These are phyloP conservation scores for Vaccinium corymbosum DNA, from an alignment of 148 eudicot species.

Conservation along the genomic window DNA sequence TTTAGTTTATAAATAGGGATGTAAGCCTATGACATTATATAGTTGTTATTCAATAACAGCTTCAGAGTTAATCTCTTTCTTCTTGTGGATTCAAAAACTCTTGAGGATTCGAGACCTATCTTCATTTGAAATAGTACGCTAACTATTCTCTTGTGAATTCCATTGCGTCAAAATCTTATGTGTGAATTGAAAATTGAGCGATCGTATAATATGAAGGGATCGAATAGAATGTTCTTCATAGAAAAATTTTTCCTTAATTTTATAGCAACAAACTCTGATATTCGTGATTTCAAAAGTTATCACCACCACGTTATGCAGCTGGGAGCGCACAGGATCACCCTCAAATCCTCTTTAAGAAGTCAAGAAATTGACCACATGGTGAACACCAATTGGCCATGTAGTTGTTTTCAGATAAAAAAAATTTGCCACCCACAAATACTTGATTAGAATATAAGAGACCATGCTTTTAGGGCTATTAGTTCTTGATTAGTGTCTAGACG, in stretches of 20 bases:
- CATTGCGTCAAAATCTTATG: too few species aligned
- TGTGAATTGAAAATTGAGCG: too few species aligned
- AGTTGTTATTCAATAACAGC: too few species aligned
- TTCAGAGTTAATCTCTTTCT: too few species aligned
- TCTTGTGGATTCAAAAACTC: too few species aligned
- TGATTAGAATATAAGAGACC: not conserved
- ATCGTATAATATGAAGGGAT: too few species aligned
- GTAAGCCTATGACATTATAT: too few species aligned
- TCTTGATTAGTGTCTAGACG: slow-evolving; percentile 22
- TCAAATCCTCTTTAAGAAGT: slow-evolving; percentile 28
- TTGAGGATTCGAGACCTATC: too few species aligned
- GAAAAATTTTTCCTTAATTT: not conserved
- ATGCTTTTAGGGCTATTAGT: slow-evolving; percentile 18
- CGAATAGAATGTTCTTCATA: too few species aligned
- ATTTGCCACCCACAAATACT: slow-evolving; percentile 23
- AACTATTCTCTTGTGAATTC: too few species aligned
- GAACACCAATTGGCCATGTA: slow-evolving; percentile 18
- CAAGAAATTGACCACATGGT: slow-evolving; percentile 32
- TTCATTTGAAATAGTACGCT: too few species aligned
- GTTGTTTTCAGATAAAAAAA: slow-evolving; percentile 32
- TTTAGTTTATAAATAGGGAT: too few species aligned
- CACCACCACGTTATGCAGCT: not conserved
- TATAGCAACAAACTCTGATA: not conserved
- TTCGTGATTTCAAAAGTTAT: not conserved
- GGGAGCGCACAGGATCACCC: not conserved